phyloP scores from a whole-genome alignment of 805 yeast species.

The Starmerella asiatica region DNA sequence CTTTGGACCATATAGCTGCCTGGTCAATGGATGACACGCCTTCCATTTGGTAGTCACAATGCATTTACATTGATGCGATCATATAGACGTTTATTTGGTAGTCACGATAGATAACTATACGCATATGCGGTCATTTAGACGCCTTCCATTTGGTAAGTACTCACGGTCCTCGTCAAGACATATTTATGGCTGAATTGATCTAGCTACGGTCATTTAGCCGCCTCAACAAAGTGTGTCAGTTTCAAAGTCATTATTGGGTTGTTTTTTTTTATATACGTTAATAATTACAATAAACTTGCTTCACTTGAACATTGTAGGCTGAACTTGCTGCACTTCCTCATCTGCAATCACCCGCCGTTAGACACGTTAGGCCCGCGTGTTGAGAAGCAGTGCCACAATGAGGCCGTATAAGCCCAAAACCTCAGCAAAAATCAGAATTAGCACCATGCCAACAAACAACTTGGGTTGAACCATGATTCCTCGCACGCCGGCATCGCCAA shows the following conservation, averaged over 20 bases:
- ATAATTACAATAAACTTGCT: background rate
- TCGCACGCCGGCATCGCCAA: conserved; percentile 87
- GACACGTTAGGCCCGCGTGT: conserved; percentile 43
- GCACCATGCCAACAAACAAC: conserved; percentile 76
- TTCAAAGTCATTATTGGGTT: background rate
- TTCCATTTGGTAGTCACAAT: background rate
- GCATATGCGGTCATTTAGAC: background rate
- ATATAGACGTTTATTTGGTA: background rate
- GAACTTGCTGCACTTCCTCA: too few species aligned
- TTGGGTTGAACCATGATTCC: conserved; percentile 79
- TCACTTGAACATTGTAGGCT: too few species aligned
- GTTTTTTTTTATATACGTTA: too few species aligned
- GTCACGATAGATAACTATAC: too few species aligned
- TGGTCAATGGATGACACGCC: conserved; percentile 1
- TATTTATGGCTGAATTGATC: too few species aligned
- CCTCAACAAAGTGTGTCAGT: too few species aligned
- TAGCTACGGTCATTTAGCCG: too few species aligned
- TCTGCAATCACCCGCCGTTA: too few species aligned
- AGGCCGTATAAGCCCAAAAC: conserved; percentile 85
- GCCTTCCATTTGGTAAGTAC: background rate
- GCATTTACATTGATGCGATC: background rate
- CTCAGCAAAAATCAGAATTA: conserved; percentile 81
- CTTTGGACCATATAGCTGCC: conserved; percentile 1
- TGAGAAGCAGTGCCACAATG: conserved; percentile 85
- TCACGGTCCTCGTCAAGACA: too few species aligned